These are phyloP conservation scores for Fusarium veterinarium DNA, from an alignment of 2,329 filamentous ascomycete species.

Conservation along the genomic window DNA sequence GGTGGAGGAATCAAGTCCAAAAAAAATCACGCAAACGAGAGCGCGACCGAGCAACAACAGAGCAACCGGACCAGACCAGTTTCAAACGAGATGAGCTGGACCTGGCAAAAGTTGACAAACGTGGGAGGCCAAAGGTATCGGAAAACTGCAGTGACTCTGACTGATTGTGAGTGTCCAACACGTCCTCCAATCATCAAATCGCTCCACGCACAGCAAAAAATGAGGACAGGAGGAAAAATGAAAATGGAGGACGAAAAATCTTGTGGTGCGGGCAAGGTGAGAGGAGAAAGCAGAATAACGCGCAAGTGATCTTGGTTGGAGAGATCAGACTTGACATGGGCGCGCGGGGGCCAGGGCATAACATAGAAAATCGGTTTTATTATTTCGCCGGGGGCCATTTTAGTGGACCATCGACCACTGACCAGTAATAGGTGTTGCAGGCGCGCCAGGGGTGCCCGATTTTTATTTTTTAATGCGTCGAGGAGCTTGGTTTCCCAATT, in stretches of 20 bases:
- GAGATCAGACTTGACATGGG: background rate
- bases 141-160: conserved; percentile 17
- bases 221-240: conserved; percentile 1
- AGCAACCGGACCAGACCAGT: conserved; percentile 15
- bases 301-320: conserved; percentile 27
- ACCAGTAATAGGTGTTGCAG: conserved; percentile 20
- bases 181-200: conserved; percentile 35
- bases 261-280: background rate
- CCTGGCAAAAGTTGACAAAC: background rate
- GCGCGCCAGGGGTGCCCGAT: conserved; percentile 34
- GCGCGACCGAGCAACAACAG: conserved; percentile 25
- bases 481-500: conserved; percentile 42
- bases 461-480: conserved; percentile 45
- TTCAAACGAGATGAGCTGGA: conserved; percentile 13
- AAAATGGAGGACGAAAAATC: background rate
- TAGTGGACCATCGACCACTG: background rate
- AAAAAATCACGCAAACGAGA: conserved; percentile 9
- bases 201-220: conserved; percentile 7
- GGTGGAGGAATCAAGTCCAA: background rate
- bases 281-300: conserved; percentile 18
- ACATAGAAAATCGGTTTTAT: conserved; percentile 40
- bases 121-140: conserved; percentile 21
- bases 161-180: conserved; percentile 1
- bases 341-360: conserved; percentile 1
- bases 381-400: conserved; percentile 27